Conservation (phyloP, 495 filamentous ascomycete species). For the Lasiosphaeris hirsuta region DNA sequence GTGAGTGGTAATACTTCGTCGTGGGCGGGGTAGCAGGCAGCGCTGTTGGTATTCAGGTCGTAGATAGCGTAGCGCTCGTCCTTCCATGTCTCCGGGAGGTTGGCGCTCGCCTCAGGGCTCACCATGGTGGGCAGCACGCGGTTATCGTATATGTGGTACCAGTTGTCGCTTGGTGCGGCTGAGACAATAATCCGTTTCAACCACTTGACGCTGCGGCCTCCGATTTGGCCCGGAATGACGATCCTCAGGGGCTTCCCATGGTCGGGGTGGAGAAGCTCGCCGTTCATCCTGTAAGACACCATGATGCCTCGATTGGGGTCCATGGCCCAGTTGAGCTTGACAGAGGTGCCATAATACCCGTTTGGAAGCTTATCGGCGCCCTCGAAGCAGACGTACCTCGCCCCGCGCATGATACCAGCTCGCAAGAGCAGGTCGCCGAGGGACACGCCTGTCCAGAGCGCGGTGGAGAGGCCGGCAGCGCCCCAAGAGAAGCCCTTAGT, state of each 20-base stretch:
- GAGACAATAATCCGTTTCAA: constrained; percentile 81
- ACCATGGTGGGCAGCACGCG: constrained; percentile 87
- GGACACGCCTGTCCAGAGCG: constrained; percentile 81
- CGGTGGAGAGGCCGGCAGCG: constrained; percentile 82
- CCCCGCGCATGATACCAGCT: constrained; percentile 66
- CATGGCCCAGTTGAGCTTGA: constrained; percentile 87
- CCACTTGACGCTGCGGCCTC: constrained; percentile 95
- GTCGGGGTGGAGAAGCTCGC: constrained; percentile 76
- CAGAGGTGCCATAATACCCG: constrained; percentile 83
- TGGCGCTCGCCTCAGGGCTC: constrained; percentile 73
- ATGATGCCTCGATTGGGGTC: constrained; percentile 83
- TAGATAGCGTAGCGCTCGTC: constrained; percentile 96
- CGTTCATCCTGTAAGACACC: constrained; percentile 92
- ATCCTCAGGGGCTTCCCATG: constrained; percentile 83
- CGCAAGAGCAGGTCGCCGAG: constrained; percentile 69
- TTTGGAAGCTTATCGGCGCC: constrained; percentile 89
- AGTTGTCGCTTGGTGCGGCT: constrained; percentile 78
- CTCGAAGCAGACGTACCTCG: constrained; percentile 89
- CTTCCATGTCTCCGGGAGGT: constrained; percentile 75
- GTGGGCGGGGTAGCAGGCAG: constrained; percentile 76
- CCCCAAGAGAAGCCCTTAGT: constrained; percentile 98
- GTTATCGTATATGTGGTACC: constrained; percentile 97
- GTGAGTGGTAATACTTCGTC: constrained; percentile 64
- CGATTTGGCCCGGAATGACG: constrained; percentile 91
- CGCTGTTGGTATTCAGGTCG: constrained; percentile 86